Base-by-base conservation (phyloP, 1,284 basidiomycete species). In the Rhodotorula sp. region DNA sequence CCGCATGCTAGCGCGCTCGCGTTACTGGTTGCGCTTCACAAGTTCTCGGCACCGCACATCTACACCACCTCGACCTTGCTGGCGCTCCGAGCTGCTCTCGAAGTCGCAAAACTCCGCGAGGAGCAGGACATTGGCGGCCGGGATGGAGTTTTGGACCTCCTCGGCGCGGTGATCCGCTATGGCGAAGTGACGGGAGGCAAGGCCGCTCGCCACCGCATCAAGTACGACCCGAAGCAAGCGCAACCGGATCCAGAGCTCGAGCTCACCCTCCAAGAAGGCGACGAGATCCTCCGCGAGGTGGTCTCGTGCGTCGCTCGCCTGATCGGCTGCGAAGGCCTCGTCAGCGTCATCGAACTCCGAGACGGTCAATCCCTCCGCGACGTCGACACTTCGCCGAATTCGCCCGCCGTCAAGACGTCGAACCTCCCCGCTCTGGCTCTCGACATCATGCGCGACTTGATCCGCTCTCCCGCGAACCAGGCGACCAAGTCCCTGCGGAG, bases 391-490 rank as follows among this genome's bases (percentile, higher is more conserved):
- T 71, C 58, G 47, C 62, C 58, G 16, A 60, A 39, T 15, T 70
- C 63, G 26, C 6, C 57, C 7, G 43, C 67, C 5, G 64, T 69
- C 61, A 70, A 71, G 58, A 67, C 64, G 14, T 69, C 70, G 18
- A 64, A 62, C 23, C 72, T 79, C 15, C 72, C 76, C 0, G 54
- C 68, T 2, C 67, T 70, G 43, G 79, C 79, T 0, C 69, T 73
- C 67, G 64, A 71, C 34, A 75, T 79, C 60, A 79, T 79, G 77
- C 72, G 72, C 31, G 78, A 79, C 67, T 64, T 79, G 31, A 71
- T 79, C 49, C 74, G 78, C 43, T 79, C 79, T 26, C 77, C 79
- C 2, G 76, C 76, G 43, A 79, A 79, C 66, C 79, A 79, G 64
- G 76, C 78, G 3, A 71, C 77, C 47, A 76, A 75, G 39, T 78